Evolutionary conservation across 139 green algal genomes (phyloP), one percentile per base, ranked within the genome.

Genomic region (Asterochloris sp.): DNA sequence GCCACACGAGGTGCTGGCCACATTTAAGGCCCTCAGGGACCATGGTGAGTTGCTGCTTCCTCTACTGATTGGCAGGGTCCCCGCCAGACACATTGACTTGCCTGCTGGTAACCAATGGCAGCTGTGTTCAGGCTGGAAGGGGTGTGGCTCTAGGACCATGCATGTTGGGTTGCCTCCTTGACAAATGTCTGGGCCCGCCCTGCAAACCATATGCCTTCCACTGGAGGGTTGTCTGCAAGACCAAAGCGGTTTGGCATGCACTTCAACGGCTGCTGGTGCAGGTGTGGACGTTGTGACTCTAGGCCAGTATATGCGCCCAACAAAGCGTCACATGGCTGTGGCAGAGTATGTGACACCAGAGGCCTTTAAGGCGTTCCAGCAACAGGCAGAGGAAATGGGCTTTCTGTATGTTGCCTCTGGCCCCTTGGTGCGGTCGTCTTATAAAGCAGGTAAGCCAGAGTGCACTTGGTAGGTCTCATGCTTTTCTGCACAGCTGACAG

Each of bases 301-400:
- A 62, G 97, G 97, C 1, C 97, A 99, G 93, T 99, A 99, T 92
- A 97, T 99, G 96, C 92, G 95, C 66, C 97, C 97, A 76, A 99
- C 97, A 21, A 98, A 98, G 83, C 91, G 94, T 38, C 97, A 99
- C 90, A 96, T 99, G 94, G 86, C 94, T n/a, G 97, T 99, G 62
- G 83, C 85, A 10, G 97, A 99, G 89, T 99, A 96, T 83, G 96
- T 99, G 12, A 99, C 97, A 9, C 97, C 97, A 4, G 95, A 97
- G 83, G 94, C 95, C 11, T 99, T 99, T 87, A 85, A 91, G n/a
- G 85, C 83, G 0, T 99, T 96, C 81, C 86, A 96, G 82, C 79
- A 90, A 84, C 83, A 87, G 10, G 95, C 94, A 0, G 88, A 98
- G 85, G 88, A 91, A 14, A 84, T 98, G 84, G 94, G 95, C 47